These are phyloP conservation scores for Sordariomycetes sp. DNA, from an alignment of 2,329 filamentous ascomycete genomes.

Conservation along the genomic window DNA sequence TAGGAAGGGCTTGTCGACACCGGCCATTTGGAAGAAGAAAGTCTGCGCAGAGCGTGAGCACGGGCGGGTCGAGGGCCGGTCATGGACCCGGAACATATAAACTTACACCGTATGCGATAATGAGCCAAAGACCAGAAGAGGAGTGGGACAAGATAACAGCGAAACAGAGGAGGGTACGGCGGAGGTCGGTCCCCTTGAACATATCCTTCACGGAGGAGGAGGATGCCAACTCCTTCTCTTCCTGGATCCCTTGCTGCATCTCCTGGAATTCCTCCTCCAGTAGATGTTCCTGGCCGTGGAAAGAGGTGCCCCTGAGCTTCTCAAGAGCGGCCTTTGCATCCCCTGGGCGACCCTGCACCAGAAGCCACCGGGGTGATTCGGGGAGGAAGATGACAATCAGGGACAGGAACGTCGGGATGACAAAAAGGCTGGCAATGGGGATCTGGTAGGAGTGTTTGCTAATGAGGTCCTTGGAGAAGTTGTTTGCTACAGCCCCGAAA, in stretches of 20 bases:
- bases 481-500: constrained; percentile 12
- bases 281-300: constrained; percentile 8
- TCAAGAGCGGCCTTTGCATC: constrained; percentile 15
- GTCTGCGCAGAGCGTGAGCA: constrained; percentile 22
- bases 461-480: constrained; percentile 13
- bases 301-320: constrained; percentile 12
- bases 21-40: constrained; percentile 44
- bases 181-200: constrained; percentile 31
- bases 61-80: neutral
- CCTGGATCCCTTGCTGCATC: constrained; percentile 24
- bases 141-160: constrained; percentile 28
- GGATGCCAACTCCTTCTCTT: constrained; percentile 20
- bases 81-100: neutral
- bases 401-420: constrained; percentile 24
- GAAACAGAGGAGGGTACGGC: constrained; percentile 29
- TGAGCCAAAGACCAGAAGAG: constrained; percentile 31
- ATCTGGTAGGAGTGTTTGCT: constrained; percentile 17
- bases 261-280: constrained; percentile 24
- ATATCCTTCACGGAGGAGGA: constrained; percentile 26
- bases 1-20: constrained; percentile 34
- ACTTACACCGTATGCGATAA: constrained; percentile 20
- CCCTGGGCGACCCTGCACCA: constrained; percentile 14
- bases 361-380: constrained; percentile 28
- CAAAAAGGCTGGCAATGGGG: constrained; percentile 24
- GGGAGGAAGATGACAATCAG: constrained; percentile 22